Percentiles rank a stretch among this genome's conserved stretches.
Evolutionary conservation across 164 flowering plant species (phyloP).

Genomic region (Malania oleifera): DNA sequence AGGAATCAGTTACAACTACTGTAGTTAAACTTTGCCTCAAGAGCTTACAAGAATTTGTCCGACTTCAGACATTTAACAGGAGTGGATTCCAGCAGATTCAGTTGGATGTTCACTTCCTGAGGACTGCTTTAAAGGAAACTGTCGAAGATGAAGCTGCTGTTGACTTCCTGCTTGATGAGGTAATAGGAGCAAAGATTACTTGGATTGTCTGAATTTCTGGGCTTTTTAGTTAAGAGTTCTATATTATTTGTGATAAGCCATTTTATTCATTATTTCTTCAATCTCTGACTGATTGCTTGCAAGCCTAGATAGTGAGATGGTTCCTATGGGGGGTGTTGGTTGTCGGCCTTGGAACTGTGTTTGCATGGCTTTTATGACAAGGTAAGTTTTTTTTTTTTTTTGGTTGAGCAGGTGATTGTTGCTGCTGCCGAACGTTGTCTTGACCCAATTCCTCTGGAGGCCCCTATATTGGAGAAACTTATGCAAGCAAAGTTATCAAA

Average conservation of each 20-base stretch:
- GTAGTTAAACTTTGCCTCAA: constrained; percentile 80
- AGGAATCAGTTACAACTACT: constrained; percentile 81
- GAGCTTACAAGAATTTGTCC: constrained; percentile 88
- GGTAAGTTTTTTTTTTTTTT: background rate
- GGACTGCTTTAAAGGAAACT: constrained; percentile 59
- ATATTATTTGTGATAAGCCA: background rate
- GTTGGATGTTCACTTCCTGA: constrained; percentile 85
- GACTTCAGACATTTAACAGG: constrained; percentile 89
- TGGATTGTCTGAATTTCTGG: no score
- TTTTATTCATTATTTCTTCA: background rate
- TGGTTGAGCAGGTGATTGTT: constrained; percentile 62
- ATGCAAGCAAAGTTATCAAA: constrained; percentile 77
- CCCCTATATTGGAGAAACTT: constrained; percentile 89
- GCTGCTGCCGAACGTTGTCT: constrained; percentile 85
- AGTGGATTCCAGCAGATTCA: constrained; percentile 99
- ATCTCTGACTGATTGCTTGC: background rate
- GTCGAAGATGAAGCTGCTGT: constrained; percentile 86
- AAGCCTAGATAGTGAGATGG: background rate
- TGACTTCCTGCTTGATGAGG: constrained; percentile 96
- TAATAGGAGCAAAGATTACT: constrained; percentile 17
- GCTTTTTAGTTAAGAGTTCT: background rate
- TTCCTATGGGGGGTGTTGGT: no score
- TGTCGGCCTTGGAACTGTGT: background rate
- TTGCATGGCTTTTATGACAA: background rate
- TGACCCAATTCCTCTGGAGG: constrained; percentile 83